A percentile compares a stretch with the other conserved stretches of the same genome.
Conservation (phyloP, 805 yeast genomes). For the Starmera caribaea region DNA sequence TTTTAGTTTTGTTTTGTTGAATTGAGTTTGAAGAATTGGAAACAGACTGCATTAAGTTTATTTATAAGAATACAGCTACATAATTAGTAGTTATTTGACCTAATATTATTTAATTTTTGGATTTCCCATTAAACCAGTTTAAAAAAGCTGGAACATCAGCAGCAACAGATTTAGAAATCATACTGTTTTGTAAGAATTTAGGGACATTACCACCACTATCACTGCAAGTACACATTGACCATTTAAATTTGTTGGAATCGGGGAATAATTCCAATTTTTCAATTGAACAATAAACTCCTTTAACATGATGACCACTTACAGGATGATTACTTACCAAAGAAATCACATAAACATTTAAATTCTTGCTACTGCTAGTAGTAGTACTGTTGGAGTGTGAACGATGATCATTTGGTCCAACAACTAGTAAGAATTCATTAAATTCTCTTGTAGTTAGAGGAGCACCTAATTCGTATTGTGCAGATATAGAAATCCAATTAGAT, state of each 20-base stretch:
- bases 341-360: slow-evolving; percentile 11
- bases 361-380: slow-evolving; percentile 2
- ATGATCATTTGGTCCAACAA: background rate
- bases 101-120: too few relatives aligned
- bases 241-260: slow-evolving; percentile 4
- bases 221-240: slow-evolving; percentile 24
- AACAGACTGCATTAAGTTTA: too few relatives aligned
- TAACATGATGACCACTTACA: slow-evolving; percentile 12
- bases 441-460: slow-evolving; percentile 20
- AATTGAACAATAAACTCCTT: slow-evolving; percentile 20
- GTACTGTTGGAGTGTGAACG: background rate
- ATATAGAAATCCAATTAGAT: slow-evolving; percentile 14
- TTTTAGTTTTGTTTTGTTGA: too few relatives aligned
- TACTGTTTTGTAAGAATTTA: slow-evolving; percentile 21
- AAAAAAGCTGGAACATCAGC: slow-evolving; percentile 24
- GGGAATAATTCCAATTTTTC: slow-evolving; percentile 15
- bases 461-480: slow-evolving; percentile 21
- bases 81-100: too few relatives aligned
- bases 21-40: too few relatives aligned
- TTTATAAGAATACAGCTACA: too few relatives aligned
- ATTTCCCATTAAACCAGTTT: slow-evolving; percentile 1
- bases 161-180: slow-evolving; percentile 22
- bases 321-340: slow-evolving; percentile 16
- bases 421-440: slow-evolving; percentile 21
- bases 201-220: slow-evolving; percentile 28